These are phyloP conservation scores for Phoma sp. DNA, from an alignment of 2,329 filamentous ascomycete species.

Conservation along the genomic window DNA sequence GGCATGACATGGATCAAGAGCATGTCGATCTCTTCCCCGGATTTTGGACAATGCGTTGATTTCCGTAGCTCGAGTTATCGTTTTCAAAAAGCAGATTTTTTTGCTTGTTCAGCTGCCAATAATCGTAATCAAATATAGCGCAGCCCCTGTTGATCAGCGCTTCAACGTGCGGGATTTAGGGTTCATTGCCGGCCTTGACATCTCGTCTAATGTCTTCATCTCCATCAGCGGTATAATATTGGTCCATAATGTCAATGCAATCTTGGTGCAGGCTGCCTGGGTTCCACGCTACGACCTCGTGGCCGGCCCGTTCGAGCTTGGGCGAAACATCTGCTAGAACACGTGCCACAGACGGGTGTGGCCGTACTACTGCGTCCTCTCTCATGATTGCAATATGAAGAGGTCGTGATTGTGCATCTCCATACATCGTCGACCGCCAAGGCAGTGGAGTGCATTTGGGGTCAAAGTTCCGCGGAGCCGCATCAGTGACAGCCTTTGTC, in stretches of 20 bases:
- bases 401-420: constrained; percentile 49
- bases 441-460: constrained; percentile 60
- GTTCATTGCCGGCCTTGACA: constrained; percentile 62
- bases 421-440: constrained; percentile 58
- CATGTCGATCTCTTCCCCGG: constrained; percentile 60
- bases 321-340: constrained; percentile 50
- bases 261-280: constrained; percentile 57
- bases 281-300: constrained; percentile 62
- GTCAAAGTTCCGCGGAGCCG: constrained; percentile 61
- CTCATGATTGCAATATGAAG: constrained; percentile 58
- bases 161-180: constrained; percentile 57
- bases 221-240: constrained; percentile 67
- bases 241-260: constrained; percentile 65
- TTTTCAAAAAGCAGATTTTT: constrained; percentile 61
- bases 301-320: constrained; percentile 55
- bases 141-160: constrained; percentile 56
- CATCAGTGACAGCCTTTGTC: constrained; percentile 56
- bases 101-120: constrained; percentile 70
- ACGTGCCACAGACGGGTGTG: constrained; percentile 60
- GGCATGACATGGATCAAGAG: constrained; percentile 66
- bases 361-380: constrained; percentile 61
- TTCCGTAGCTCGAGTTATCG: constrained; percentile 67
- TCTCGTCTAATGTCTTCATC: constrained; percentile 66
- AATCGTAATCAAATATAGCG: constrained; percentile 64
- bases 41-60: constrained; percentile 48